Evolutionary conservation across 495 filamentous ascomycete genomes (phyloP), one percentile per base, ranked within the genome.

Genomic region (Hypoxylon intermedium): DNA sequence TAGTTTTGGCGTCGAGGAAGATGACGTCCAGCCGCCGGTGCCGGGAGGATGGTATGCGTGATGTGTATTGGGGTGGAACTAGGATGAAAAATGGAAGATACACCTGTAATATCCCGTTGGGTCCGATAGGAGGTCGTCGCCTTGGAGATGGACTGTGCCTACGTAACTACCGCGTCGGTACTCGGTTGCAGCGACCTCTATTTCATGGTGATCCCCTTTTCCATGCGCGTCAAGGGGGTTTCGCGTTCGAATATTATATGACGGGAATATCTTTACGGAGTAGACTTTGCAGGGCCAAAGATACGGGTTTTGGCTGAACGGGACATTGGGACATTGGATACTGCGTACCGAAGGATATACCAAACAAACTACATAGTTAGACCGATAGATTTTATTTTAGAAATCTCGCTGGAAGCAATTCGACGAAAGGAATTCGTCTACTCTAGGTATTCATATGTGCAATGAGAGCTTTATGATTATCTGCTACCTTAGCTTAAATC

Each of bases 1-100:
- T 21, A 43, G 63, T 31, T 66, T 66, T n/a, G 63, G 56, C 20
- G 57, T 66, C 36, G 46, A 61, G 46, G 52, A 66, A 13, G 63
- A 66, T 23, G 36, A 50, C n/a, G 51, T 61, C 9, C n/a, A 23
- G 36, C 24, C 52, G 0, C 57, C 63, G 28, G 52, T 23, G n/a
- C 15, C 20, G 9, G 57, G 52, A 12, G 19, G 26, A 12, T 49
- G 7, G 9, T 65, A 65, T 38, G 62, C 56, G 16, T 65, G 26
- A 55, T 18, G 7, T 23, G 13, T 6, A 18, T 16, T 38, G 15
- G 33, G 15, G 13, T 13, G 5, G n/a, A n/a, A 36, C n/a, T 36
- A 1, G 5, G 12, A 36, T 0, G 15, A 7, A 19, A 38, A 3
- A 38, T 19, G 36, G 15, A 18, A 16, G 15, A 34, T 12, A 15